Percentiles rank a stretch among this genome's conserved stretches.
These are phyloP conservation scores for Cladosporium sp. DNA, from an alignment of 2,329 filamentous ascomycete genomes.

Conservation along the genomic window DNA sequence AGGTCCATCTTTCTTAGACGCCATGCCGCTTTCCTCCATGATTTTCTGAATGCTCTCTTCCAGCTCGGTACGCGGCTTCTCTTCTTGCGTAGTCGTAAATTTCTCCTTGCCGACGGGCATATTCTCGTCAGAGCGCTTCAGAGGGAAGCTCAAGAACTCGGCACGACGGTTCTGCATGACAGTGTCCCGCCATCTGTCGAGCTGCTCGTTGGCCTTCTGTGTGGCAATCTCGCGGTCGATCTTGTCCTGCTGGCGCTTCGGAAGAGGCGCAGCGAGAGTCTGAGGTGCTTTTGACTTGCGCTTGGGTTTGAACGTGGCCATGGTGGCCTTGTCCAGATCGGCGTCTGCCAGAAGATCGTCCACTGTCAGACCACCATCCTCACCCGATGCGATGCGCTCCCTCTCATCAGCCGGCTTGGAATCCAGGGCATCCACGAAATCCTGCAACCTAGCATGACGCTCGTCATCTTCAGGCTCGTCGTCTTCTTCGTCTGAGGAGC, in stretches of 20 bases:
- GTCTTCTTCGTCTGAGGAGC: conserved; percentile 54
- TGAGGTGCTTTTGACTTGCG: conserved; percentile 34
- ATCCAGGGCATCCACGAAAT: conserved; percentile 45
- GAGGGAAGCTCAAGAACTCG: conserved; percentile 83
- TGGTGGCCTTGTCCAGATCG: conserved; percentile 64
- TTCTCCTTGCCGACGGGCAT: conserved; percentile 58
- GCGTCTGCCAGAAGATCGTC: conserved; percentile 62
- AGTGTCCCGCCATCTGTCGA: conserved; percentile 89
- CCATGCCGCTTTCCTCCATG: conserved; percentile 79
- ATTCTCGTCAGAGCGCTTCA: conserved; percentile 65
- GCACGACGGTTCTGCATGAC: conserved; percentile 90
- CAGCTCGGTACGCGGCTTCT: conserved; percentile 69
- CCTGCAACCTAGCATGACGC: conserved; percentile 42
- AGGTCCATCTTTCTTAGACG: conserved; percentile 52
- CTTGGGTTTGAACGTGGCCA: conserved; percentile 49
- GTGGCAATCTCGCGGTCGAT: conserved; percentile 79
- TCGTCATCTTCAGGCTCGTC: conserved; percentile 51
- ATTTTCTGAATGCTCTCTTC: conserved; percentile 84
- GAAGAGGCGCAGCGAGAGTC: conserved; percentile 69
- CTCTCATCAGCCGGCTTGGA: conserved; percentile 4
- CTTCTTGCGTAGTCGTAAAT: conserved; percentile 54
- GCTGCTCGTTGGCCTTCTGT: conserved; percentile 83
- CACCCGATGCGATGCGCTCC: conserved; percentile 41
- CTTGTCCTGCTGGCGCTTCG: conserved; percentile 79
- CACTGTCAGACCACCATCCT: conserved; percentile 56